Evolutionary conservation across 1,139 yeast species (phyloP).

Genomic region (Taphrina confusa): DNA sequence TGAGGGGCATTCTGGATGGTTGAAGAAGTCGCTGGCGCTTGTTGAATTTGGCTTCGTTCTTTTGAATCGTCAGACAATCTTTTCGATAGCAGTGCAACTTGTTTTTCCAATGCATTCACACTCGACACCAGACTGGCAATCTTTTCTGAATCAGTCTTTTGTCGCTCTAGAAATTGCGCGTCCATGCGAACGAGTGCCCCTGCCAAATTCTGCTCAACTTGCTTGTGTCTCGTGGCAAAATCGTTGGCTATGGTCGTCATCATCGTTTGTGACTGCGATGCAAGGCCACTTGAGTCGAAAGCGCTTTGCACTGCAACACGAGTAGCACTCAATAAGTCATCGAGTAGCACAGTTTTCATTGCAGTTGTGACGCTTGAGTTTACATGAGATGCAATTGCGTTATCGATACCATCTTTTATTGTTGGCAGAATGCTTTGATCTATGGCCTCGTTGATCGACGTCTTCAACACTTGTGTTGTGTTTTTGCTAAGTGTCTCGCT

Average conservation of each 20-base stretch:
- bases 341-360: neutral
- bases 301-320: constrained; percentile 5
- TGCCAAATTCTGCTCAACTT: constrained; percentile 18
- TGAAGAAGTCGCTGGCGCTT: neutral
- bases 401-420: neutral
- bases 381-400: neutral
- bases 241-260: constrained; percentile 3
- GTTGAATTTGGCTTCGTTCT: too few relatives aligned
- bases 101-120: constrained; percentile 1
- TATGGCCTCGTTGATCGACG: constrained; percentile 7
- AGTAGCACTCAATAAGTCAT: constrained; percentile 3
- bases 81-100: neutral
- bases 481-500: constrained; percentile 30
- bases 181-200: constrained; percentile 19
- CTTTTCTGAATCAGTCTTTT: constrained; percentile 19
- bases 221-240: constrained; percentile 2
- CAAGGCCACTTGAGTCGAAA: neutral
- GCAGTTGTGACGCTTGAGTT: neutral
- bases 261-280: neutral
- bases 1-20: neutral
- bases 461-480: constrained; percentile 18
- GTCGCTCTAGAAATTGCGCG: constrained; percentile 14
- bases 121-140: neutral
- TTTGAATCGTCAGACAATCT: too few relatives aligned
- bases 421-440: constrained; percentile 10